Conservation (phyloP, 192 early-diverging fungal species). For the Kappamyces sp. region DNA sequence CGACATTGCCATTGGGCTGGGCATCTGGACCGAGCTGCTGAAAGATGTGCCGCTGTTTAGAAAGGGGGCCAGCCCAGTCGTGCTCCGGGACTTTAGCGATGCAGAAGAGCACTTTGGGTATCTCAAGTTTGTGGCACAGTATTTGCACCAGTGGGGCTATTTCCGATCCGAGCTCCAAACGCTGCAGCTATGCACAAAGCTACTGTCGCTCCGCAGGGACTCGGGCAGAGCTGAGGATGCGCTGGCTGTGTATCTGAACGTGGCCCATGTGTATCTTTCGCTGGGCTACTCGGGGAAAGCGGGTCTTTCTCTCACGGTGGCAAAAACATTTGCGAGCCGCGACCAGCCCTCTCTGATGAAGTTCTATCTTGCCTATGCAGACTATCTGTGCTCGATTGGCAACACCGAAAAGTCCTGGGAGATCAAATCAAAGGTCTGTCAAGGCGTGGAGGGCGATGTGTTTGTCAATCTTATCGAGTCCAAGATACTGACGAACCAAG, state of each 20-base stretch:
- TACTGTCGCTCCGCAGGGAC: no score
- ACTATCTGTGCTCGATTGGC: conserved; percentile 55
- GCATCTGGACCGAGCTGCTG: no score
- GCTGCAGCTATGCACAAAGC: no score
- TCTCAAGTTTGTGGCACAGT: no score
- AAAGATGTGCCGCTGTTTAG: no score
- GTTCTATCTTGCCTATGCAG: conserved; percentile 43
- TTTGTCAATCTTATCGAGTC: conserved; percentile 17
- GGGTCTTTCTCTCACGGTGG: conserved; percentile 47
- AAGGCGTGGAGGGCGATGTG: background rate
- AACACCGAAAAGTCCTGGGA: conserved; percentile 48
- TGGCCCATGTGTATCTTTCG: conserved; percentile 39
- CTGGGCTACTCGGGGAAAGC: conserved; percentile 75
- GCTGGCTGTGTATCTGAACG: background rate
- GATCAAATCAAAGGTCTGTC: background rate
- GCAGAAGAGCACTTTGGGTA: no score
- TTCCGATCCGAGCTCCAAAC: no score
- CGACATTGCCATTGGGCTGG: no score
- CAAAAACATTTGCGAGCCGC: conserved; percentile 32
- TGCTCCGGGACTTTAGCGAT: no score
- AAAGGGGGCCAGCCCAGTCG: no score
- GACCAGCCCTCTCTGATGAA: conserved; percentile 20
- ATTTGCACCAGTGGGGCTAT: no score
- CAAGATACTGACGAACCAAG: conserved; percentile 17
- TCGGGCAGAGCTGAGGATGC: no score